These are phyloP conservation scores for Orbilia quercus DNA, from an alignment of 2,329 filamentous ascomycete species.

Conservation along the genomic window DNA sequence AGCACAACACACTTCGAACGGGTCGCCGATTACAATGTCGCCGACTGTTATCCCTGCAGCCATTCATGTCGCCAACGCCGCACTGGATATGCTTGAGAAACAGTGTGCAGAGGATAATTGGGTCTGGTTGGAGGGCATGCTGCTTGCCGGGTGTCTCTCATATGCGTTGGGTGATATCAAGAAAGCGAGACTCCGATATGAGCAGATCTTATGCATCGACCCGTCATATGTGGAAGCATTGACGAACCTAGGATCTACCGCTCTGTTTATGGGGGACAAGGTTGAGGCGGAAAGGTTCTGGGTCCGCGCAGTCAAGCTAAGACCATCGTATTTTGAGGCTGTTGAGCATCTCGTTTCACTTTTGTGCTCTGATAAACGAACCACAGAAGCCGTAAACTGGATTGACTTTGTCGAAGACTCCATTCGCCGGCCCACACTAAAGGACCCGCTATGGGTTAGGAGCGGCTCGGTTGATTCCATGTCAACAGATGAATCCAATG, in stretches of 20 bases:
- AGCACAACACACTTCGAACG: conserved; percentile 30
- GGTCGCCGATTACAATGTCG: conserved; percentile 41
- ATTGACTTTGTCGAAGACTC: conserved; percentile 85
- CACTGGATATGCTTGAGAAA: conserved; percentile 76
- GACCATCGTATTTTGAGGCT: conserved; percentile 91
- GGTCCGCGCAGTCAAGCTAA: conserved; percentile 82
- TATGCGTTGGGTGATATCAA: conserved; percentile 68
- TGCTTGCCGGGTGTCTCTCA: conserved; percentile 88
- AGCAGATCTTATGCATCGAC: conserved; percentile 70
- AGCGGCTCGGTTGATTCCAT: conserved; percentile 53
- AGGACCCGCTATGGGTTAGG: conserved; percentile 60
- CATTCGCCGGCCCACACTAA: conserved; percentile 68
- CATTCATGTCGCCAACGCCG: conserved; percentile 68
- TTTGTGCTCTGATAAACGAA: conserved; percentile 82
- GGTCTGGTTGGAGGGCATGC: conserved; percentile 92
- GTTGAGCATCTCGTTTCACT: conserved; percentile 93
- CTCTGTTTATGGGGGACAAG: conserved; percentile 83
- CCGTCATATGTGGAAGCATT: conserved; percentile 77
- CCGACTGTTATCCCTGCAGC: conserved; percentile 37
- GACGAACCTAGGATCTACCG: conserved; percentile 89
- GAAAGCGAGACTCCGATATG: conserved; percentile 67
- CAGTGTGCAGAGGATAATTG: conserved; percentile 83
- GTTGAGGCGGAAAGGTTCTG: conserved; percentile 88
- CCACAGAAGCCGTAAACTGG: conserved; percentile 84
- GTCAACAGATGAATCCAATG: conserved; percentile 54